Evolutionary conservation across 192 early-diverging fungal species (phyloP).

Genomic region (Rhizophagus prolifer): DNA sequence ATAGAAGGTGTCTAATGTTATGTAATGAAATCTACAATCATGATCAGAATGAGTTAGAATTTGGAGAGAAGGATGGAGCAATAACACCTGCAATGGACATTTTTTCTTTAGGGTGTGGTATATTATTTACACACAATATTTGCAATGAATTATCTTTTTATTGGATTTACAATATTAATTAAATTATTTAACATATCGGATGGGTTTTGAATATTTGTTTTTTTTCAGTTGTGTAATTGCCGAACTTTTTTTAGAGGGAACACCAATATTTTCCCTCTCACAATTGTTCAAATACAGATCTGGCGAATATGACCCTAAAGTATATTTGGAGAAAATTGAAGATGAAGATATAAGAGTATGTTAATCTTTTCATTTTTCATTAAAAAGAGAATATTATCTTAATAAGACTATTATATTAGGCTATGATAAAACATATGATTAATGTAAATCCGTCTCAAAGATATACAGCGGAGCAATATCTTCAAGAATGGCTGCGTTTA

Average conservation of each 20-base stretch:
- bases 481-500: conserved; percentile 60
- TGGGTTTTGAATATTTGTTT: not conserved
- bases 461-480: conserved; percentile 71
- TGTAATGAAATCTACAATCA: not conserved
- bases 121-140: not conserved
- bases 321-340: conserved; percentile 79
- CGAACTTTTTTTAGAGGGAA: conserved; percentile 92
- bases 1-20: not conserved
- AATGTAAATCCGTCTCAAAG: conserved; percentile 76
- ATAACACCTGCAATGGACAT: conserved; percentile 89
- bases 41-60: conserved; percentile 35
- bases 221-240: conserved; percentile 73
- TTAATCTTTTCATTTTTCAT: not conserved
- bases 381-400: not conserved
- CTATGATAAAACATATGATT: conserved; percentile 85
- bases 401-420: conserved; percentile 34
- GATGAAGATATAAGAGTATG: conserved; percentile 72
- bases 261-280: conserved; percentile 86
- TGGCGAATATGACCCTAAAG: conserved; percentile 70
- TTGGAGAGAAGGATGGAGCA: conserved; percentile 40
- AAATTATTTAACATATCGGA: not conserved
- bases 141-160: not conserved
- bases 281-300: conserved; percentile 88
- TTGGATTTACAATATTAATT: not conserved
- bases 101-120: conserved; percentile 81